phyloP scores from a whole-genome alignment of 2,329 filamentous ascomycete species.

The Chaetomium strumarium region DNA sequence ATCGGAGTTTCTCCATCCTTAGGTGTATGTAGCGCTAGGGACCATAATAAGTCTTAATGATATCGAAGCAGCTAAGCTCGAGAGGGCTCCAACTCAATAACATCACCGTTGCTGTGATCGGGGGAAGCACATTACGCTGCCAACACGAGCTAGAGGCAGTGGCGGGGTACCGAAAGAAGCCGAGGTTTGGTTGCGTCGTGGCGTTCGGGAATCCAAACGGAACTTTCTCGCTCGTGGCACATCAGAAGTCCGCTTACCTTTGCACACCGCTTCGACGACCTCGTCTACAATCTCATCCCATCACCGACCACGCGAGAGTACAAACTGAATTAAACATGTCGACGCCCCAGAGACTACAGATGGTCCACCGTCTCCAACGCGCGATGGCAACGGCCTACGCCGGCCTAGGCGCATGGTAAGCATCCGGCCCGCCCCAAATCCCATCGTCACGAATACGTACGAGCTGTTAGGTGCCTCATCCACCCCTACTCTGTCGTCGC shows the following conservation, averaged over 20 bases:
- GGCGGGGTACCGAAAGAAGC: too few species aligned
- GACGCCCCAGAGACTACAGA: conserved; percentile 17
- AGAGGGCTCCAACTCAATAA: too few species aligned
- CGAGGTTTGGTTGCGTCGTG: too few species aligned
- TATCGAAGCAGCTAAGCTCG: too few species aligned
- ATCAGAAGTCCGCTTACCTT: not conserved
- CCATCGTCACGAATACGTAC: not conserved
- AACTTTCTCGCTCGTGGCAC: too few species aligned
- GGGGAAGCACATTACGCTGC: too few species aligned
- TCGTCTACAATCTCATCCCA: not conserved
- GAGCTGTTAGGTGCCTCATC: conserved; percentile 15
- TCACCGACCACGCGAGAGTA: not conserved
- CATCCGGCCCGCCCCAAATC: not conserved
- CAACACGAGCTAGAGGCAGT: too few species aligned
- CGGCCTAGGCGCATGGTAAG: conserved; percentile 20
- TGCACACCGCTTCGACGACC: not conserved
- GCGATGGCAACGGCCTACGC: conserved; percentile 19
- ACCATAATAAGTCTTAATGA: too few species aligned
- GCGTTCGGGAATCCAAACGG: too few species aligned
- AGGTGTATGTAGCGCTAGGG: too few species aligned
- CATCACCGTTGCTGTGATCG: too few species aligned
- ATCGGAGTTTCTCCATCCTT: too few species aligned
- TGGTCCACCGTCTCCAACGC: conserved; percentile 19
- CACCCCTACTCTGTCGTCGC: conserved; percentile 19
- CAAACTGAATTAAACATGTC: conserved; percentile 4